phyloP scores from a whole-genome alignment of 257 asterid species.

The Gynochthodes officinalis region DNA sequence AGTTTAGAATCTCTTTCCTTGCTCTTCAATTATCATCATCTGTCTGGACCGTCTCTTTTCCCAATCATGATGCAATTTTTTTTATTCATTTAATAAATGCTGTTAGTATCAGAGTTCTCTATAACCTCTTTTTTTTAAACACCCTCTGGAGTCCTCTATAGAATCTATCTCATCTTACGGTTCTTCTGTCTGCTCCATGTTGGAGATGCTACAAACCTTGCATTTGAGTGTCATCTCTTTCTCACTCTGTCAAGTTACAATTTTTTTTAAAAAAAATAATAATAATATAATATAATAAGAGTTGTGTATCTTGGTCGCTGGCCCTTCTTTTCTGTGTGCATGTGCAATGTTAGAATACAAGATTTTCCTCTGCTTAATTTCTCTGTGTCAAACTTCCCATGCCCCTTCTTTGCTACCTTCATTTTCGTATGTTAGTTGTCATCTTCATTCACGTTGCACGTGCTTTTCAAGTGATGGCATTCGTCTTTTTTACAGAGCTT shows the following conservation, averaged over 20 bases:
- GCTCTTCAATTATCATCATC: not conserved
- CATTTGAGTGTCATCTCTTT: not conserved
- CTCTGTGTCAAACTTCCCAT: not conserved
- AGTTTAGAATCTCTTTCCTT: constrained; percentile 8
- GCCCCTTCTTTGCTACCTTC: not conserved
- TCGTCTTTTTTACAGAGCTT: constrained; percentile 39
- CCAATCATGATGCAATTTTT: not conserved
- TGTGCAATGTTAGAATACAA: not conserved
- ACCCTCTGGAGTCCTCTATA: too few species aligned
- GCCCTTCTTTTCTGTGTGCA: not conserved
- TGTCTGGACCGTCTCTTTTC: not conserved
- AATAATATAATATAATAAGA: too few species aligned
- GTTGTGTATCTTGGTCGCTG: not conserved
- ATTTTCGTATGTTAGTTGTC: not conserved
- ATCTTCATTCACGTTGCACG: not conserved
- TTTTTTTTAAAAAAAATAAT: too few species aligned
- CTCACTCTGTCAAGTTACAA: not conserved
- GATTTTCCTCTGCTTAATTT: not conserved
- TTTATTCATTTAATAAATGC: not conserved
- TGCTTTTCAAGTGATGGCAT: not conserved
- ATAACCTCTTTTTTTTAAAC: too few species aligned
- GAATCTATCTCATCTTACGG: too few species aligned
- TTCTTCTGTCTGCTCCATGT: too few species aligned
- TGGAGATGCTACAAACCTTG: not conserved
- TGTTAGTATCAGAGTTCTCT: not conserved